Evolutionary conservation across 257 asterid genomes (phyloP), one percentile per base, ranked within the genome.

Genomic region (Solanum ossicruentum): DNA sequence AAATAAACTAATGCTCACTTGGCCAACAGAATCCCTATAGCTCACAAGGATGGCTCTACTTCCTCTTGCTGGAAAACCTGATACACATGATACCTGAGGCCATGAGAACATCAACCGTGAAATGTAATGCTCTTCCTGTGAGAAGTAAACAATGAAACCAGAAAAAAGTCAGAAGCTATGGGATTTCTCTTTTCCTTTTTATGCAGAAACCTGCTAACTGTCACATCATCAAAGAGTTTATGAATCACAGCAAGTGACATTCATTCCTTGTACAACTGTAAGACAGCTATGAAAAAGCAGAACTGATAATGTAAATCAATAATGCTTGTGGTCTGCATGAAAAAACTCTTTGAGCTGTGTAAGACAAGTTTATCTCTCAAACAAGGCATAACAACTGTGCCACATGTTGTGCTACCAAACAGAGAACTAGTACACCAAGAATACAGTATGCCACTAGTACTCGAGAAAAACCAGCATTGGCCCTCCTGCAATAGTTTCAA

Each of bases 91-190:
- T 63, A 94, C 93, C 88, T 93, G 98, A 86, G 99, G 98, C 97
- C 98, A 92, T 12, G 98, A 89, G 91, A 95, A 92, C 86, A 91
- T 92, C 89, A 96, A 85, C 91, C 86, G 87, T 21, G 94, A 91
- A 84, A 95, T 81, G 82, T 81, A 89, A 87, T 95, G 99, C 90
- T 93, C 97, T 91, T 96, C 99, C 99, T 95, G 93, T 84, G 88
- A 88, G 16, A 80, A 81, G 43, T 77, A 85, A 32, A 78, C 82
- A 87, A 77, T 45, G 83, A 57, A 72, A 60, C 86, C 45, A 47
- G 75, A 66, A 83, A 83, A 52, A 51, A 9, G 85, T 83, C 63
- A 83, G 66, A 49, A 47, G 60, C 39, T n/a, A 43, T 20, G 51
- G 20, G 41, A 66, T 41, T 82, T 23, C 57, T 82, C 77, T 21